These are phyloP conservation scores for Oryza coarctata DNA, from an alignment of 176 grass and related monocot genomes.

Conservation along the genomic window DNA sequence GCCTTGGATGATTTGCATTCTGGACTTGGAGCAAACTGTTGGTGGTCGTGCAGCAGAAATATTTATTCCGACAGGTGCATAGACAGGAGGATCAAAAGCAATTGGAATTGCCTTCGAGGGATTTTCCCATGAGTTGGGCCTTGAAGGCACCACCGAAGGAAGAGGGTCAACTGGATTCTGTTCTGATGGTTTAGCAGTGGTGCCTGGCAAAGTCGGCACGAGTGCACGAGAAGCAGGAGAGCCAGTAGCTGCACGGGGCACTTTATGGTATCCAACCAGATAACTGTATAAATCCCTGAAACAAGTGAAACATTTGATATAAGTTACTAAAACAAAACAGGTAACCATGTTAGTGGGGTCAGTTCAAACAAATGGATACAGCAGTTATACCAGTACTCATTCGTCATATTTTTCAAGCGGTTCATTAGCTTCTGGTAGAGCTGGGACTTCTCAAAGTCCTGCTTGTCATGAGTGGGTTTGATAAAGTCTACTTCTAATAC, in stretches of 20 bases:
- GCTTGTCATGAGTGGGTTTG: constrained; percentile 65
- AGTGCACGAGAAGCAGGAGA: background rate
- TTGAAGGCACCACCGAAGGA: background rate
- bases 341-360: background rate
- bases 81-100: background rate
- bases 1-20: background rate
- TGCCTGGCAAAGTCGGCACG: background rate
- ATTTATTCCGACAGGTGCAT: background rate
- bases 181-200: background rate
- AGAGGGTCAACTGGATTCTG: background rate
- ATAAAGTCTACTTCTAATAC: constrained; percentile 56
- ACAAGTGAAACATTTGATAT: background rate
- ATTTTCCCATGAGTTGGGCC: background rate
- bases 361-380: background rate
- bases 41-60: background rate
- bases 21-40: background rate
- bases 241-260: background rate
- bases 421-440: constrained; percentile 46
- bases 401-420: constrained; percentile 57
- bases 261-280: constrained; percentile 35
- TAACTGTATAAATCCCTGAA: constrained; percentile 47
- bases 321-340: background rate
- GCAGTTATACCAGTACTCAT: constrained; percentile 49
- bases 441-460: constrained; percentile 51
- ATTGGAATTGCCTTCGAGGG: background rate